Base-by-base conservation (phyloP, 1,284 basidiomycete genomes). In the Fomitopsis pinicola region DNA sequence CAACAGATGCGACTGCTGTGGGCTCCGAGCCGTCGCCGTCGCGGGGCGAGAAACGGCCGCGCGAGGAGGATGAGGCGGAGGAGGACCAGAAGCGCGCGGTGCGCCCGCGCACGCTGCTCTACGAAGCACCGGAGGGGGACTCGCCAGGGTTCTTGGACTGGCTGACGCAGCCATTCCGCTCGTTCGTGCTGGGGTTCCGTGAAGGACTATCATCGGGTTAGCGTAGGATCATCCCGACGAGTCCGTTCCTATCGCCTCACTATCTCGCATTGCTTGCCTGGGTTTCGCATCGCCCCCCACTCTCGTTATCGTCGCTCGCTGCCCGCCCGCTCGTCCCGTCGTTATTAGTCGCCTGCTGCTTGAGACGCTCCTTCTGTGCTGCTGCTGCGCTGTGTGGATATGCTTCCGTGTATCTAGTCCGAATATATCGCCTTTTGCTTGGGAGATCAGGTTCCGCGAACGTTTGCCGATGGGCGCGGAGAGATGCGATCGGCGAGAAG, bases 141-240 rank as follows among this genome's bases (percentile, higher is more conserved):
- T 68, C 76, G 10, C 80, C 82, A 9, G 75, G 76, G 46, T 66
- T 78, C 46, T 67, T 84, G 59, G 81, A 80, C 46, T 87, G 84
- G 87, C 77, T 89, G 64, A 72, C 83, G 66, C 73, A 81, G 46
- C 87, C 87, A 3, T 77, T 89, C 72, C 80, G 81, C 70, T 82
- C 81, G 19, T 88, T 89, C 71, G 75, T 85, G 59, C 77, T 80
- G 64, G 87, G 87, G 14, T 88, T 89, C 75, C 81, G 80, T 66
- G 84, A 86, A 72, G 85, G 85, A 61, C 68, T 86, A 68, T 69
- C 68, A 67, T 62, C 57, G 60, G 63, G 28, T 62, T 59, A 63
- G 55, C n/a, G 38, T 45, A 48, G 52, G 52, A 54, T 54, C 17
- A 38, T 54, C 38, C 17, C 35, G 56, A 53, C 53, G 30, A n/a